These are phyloP conservation scores for Sistotremastrum niveocremeum DNA, from an alignment of 768 basidiomycete genomes.

Conservation along the genomic window DNA sequence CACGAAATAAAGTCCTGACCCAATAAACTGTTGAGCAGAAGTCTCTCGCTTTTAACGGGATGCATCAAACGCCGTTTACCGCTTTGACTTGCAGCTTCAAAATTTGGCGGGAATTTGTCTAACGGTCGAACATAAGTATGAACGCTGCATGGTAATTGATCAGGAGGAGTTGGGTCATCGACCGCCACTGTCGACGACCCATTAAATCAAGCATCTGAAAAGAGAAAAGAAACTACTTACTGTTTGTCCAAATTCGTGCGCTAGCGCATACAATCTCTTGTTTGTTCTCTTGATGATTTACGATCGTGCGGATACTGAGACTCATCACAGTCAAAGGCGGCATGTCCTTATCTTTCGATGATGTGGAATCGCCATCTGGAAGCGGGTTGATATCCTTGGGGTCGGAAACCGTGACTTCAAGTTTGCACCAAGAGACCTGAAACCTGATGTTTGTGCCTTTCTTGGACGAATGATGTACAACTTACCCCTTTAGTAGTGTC, in stretches of 20 bases:
- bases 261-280: slow-evolving; percentile 86
- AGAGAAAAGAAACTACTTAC: slow-evolving; percentile 22
- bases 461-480: background rate
- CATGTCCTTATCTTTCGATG: slow-evolving; percentile 47
- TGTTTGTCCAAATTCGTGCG: slow-evolving; percentile 68
- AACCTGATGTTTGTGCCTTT: background rate
- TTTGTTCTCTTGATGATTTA: slow-evolving; percentile 89
- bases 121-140: slow-evolving; percentile 87
- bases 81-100: slow-evolving; percentile 54
- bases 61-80: slow-evolving; percentile 58
- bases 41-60: slow-evolving; percentile 69
- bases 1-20: slow-evolving; percentile 26
- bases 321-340: slow-evolving; percentile 90
- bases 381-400: slow-evolving; percentile 86
- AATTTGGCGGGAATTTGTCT: slow-evolving; percentile 72
- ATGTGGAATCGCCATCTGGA: slow-evolving; percentile 50
- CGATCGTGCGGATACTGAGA: slow-evolving; percentile 74
- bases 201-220: too few relatives aligned
- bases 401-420: slow-evolving; percentile 71
- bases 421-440: slow-evolving; percentile 94
- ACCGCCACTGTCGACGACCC: slow-evolving; percentile 45
- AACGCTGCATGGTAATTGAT: slow-evolving; percentile 66
- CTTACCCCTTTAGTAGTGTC: slow-evolving; percentile 54
- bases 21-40: slow-evolving; percentile 71
- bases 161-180: slow-evolving; percentile 86